Base-by-base conservation (phyloP, 208 protist genomes). In the Strigomonas oncopelti region DNA sequence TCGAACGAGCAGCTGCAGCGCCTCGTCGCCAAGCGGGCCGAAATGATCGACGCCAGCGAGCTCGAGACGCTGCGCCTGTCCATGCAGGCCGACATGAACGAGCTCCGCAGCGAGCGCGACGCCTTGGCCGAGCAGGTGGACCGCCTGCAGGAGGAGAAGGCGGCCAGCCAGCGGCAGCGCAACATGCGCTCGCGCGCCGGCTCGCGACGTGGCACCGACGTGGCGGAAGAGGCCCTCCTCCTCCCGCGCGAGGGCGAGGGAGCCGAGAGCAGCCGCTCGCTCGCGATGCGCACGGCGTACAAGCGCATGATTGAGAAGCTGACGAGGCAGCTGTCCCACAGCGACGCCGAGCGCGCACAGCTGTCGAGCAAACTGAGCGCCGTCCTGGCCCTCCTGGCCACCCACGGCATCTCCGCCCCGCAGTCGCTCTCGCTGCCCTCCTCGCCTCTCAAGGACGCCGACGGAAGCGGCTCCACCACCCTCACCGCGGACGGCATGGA, bases 41-140 rank as follows among this genome's bases (percentile, higher is more conserved):
- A 80, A 54, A 68, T 88, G 61, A 71, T 94, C 22, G 83, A 90
- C 52, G 72, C 73, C 25, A 69, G 67, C 16, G 85, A 94, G 53
- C 75, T 94, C 48, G 85, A 91, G 62, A 88, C 79, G 11, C 73
- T 94, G 11, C 85, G 83, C 7, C 70, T 94, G 29, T 77, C 75
- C 9, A 91, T 94, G 79, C 88, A 91, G 76, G 78, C 77, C 5
- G 81, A 90, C 48, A 72, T 94, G 14, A 83, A 94, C 61, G 88
- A 94, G 46, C 62, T 83, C 38, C 65, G 65, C 38, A 81, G 75
- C 24, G 74, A 85, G 62, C 78, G 85, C 52, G 75, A 81, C 34
- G 75, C 80, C 25, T 55, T 90, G 36, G 54, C 61, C 66, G 65
- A 58, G 27, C 83, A 91, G 69, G 20, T 92, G 36, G 68, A 83